Base-by-base conservation (phyloP, 164 flowering plant genomes). In the Stephania japonica region DNA sequence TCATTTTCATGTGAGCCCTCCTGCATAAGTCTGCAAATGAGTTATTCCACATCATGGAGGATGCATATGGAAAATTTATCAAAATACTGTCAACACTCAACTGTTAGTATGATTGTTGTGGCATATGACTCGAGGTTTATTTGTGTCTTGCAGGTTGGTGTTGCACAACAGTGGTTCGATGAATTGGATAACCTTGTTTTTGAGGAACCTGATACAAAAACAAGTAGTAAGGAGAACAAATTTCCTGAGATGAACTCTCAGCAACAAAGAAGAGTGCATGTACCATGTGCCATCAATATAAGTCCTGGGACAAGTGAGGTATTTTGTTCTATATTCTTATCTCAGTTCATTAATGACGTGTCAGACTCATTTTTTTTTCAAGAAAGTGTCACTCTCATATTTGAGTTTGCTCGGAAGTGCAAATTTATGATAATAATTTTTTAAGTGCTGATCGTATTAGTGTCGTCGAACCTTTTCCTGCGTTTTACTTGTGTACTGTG, bases 281-380 rank as follows among this genome's bases (percentile, higher is more conserved):
- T 95, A 42, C 76, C 81, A 70, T 85, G 91, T 83, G 79, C 84
- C 41, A 86, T 89, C 76, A 86, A 85, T 78, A 83, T 92, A 25
- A 87, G 97, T 79, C 97, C 98, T 6, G 98, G 98, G 64, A 88
- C 92, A 62, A 87, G 97, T 76, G 97, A 95, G 97, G 99, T 95
- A 85, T 65, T 78, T 59, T 24, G 44, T 23, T 76, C 25, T n/a
- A 53, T 23, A 19, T 61, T 49, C 56, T 42, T 66, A 47, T 32
- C 32, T 25, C 19, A 10, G 41, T 24, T n/a, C 13, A 6, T 8
- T 68, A 24, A 21, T 32, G 38, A 32, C 2, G 38, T 32, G 38
- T 32, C 38, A 32, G 38, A 32, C 38, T 32, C 38, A 32, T 32
- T 32, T n/a, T n/a, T n/a, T n/a, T n/a, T n/a, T n/a, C 59, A 50